Conservation (phyloP, 2,329 filamentous ascomycete genomes). For the Xylariaceae sp. region DNA sequence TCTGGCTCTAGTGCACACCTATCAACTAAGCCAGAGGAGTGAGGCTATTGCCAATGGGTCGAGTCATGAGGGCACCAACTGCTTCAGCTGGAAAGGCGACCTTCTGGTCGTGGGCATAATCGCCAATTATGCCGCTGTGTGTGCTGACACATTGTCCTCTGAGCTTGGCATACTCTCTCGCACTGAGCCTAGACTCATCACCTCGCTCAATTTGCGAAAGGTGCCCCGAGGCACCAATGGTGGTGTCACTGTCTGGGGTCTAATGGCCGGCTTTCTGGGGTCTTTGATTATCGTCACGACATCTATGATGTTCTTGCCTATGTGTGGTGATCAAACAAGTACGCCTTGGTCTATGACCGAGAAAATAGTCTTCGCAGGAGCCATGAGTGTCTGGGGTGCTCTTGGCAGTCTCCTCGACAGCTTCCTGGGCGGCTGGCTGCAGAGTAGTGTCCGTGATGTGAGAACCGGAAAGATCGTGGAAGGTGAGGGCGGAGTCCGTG, state of each 20-base stretch:
- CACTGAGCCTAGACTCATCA: constrained; percentile 75
- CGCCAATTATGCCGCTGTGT: constrained; percentile 83
- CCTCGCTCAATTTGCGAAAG: constrained; percentile 65
- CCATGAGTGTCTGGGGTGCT: constrained; percentile 66
- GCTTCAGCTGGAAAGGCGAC: constrained; percentile 58
- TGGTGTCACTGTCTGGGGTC: constrained; percentile 72
- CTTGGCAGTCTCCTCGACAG: constrained; percentile 83
- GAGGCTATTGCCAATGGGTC: constrained; percentile 35
- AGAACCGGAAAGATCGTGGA: constrained; percentile 84
- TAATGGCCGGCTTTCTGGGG: constrained; percentile 68
- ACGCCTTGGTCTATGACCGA: constrained; percentile 47
- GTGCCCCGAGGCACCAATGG: constrained; percentile 93
- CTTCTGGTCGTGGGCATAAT: constrained; percentile 61
- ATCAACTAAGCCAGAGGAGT: constrained; percentile 50
- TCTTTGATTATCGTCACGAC: constrained; percentile 64
- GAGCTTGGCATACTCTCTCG: constrained; percentile 88
- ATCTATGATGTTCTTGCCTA: constrained; percentile 62
- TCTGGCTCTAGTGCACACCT: constrained; percentile 53
- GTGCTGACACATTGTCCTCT: constrained; percentile 90
- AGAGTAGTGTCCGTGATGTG: constrained; percentile 80
- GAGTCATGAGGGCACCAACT: constrained; percentile 38
- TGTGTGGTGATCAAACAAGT: constrained; percentile 49
- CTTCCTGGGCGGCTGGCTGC: constrained; percentile 75
- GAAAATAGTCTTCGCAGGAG: constrained; percentile 45
- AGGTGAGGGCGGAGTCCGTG: constrained; percentile 66